phyloP scores from a whole-genome alignment of 192 early-diverging fungal genomes.

The Coemansia sp. region DNA sequence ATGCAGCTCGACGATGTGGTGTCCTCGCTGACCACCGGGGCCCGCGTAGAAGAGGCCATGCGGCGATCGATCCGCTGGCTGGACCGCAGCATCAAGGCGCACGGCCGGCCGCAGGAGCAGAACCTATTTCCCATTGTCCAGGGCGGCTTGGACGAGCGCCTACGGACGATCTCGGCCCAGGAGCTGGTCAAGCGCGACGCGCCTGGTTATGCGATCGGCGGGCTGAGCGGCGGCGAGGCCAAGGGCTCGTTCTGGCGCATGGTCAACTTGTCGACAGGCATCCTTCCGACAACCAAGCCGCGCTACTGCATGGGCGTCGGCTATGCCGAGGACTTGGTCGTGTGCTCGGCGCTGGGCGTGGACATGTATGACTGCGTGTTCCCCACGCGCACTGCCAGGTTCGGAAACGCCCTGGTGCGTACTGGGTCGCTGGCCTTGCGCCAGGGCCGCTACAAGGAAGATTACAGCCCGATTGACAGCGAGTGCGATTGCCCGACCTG shows the following conservation, averaged over 20 bases:
- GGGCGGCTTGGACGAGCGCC: slow-evolving; percentile 65
- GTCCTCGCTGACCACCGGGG: slow-evolving; percentile 71
- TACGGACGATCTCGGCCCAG: slow-evolving; percentile 69
- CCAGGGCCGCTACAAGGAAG: slow-evolving; percentile 55
- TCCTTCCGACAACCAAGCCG: slow-evolving; percentile 73
- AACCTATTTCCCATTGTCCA: slow-evolving; percentile 88
- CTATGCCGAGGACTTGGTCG: slow-evolving; percentile 77
- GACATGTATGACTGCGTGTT: slow-evolving; percentile 92
- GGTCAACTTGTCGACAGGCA: slow-evolving; percentile 72
- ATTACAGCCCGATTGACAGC: slow-evolving; percentile 67
- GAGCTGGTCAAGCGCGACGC: slow-evolving; percentile 76
- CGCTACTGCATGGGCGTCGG: slow-evolving; percentile 92
- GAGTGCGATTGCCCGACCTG: slow-evolving; percentile 75
- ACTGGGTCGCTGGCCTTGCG: slow-evolving; percentile 63
- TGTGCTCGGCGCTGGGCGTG: slow-evolving; percentile 80
- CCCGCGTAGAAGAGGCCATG: slow-evolving; percentile 87
- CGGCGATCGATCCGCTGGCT: slow-evolving; percentile 83
- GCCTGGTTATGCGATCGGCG: slow-evolving; percentile 82
- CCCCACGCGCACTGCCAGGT: slow-evolving; percentile 83
- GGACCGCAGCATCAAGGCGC: slow-evolving; percentile 75
- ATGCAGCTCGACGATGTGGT: slow-evolving; percentile 92
- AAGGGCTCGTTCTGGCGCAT: slow-evolving; percentile 84
- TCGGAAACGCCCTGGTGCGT: slow-evolving; percentile 77
- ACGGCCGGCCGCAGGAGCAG: slow-evolving; percentile 62
- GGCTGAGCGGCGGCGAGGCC: slow-evolving; percentile 78